Base-by-base conservation (phyloP, 371 early-diverging fungal species). In the Mortierella sp. region DNA sequence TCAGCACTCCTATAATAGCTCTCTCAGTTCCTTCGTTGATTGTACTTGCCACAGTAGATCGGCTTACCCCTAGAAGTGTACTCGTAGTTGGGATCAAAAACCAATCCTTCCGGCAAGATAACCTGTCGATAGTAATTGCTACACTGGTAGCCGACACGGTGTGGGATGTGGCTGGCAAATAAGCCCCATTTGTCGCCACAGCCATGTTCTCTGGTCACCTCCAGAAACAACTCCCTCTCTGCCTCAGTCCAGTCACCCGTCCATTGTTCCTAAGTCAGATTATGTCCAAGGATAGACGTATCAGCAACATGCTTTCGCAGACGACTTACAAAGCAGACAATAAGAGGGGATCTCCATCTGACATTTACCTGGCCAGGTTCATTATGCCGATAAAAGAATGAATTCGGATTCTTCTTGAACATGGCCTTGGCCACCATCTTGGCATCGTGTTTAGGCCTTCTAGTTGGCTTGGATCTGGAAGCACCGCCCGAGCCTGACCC, bases 141-240 rank as follows among this genome's bases (percentile, higher is more conserved):
- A 73, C 92, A 92, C 62, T 90, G 92, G 57, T 92, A 90, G 9
- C 92, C 92, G 48, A 90, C 87, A 2, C 92, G 83, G 55, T 92
- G 91, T 30, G 90, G 89, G 58, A 92, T 87, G 65, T 92, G 85
- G 39, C 87, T 89, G 28, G 92, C 86, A 68, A 90, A 92, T 7
- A 92, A 56, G 19, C 91, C 92, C 90, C 90, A 92, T 79, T 89
- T 87, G 66, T 89, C 87, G 41, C 86, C 87, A 66, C 87, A 89
- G 12, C 87, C 89, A 71, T 84, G 67, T 32, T 84, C 62, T 44
- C 50, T 61, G 14, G 84, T 84, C 53, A 88, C 87, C 43, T 81
- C 57, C 30, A 90, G 56, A 63, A 92, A 92, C 15, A 84, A 27
- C 5, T 70, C 64, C 44, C 81, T 80, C 65, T 92, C 92, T 28